phyloP scores from a whole-genome alignment of 805 yeast species.

The Sugiyamaella floridensis region DNA sequence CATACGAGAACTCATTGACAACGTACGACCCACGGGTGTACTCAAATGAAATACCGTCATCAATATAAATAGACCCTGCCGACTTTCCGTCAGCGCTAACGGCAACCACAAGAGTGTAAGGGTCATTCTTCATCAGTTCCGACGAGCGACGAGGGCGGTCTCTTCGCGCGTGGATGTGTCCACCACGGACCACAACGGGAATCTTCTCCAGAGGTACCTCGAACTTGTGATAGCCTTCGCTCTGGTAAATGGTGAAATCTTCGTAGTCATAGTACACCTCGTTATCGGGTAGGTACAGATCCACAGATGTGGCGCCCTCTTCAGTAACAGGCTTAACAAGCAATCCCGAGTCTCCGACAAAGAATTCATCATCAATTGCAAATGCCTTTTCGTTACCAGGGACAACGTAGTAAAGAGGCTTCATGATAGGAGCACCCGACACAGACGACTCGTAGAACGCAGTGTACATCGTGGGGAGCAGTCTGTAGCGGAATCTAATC shows the following conservation, averaged over 20 bases:
- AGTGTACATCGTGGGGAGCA: constrained; percentile 77
- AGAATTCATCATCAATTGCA: constrained; percentile 76
- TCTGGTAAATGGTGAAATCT: constrained; percentile 21
- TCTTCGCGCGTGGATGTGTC: constrained; percentile 59
- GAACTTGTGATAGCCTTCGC: constrained; percentile 36
- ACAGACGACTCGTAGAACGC: constrained; percentile 58
- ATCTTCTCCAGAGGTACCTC: constrained; percentile 50
- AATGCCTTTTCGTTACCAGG: constrained; percentile 40
- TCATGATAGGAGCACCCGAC: constrained; percentile 60
- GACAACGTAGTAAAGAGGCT: constrained; percentile 27
- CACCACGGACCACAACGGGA: constrained; percentile 75
- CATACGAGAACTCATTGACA: constrained; percentile 7
- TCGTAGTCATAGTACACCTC: constrained; percentile 34
- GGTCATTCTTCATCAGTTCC: constrained; percentile 66
- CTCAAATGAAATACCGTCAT: constrained; percentile 72
- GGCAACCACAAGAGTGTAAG: constrained; percentile 65
- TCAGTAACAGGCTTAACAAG: constrained; percentile 75
- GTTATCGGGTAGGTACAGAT: constrained; percentile 41
- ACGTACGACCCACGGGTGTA: constrained; percentile 44
- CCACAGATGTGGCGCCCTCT: constrained; percentile 38
- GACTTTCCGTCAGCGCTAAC: constrained; percentile 45
- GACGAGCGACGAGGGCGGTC: constrained; percentile 77
- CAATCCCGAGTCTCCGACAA: constrained; percentile 62
- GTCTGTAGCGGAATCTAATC: constrained; percentile 60
- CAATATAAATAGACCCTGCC: constrained; percentile 57